Evolutionary conservation across 805 yeast species (phyloP).

Genomic region (Monosporozyma servazzii): DNA sequence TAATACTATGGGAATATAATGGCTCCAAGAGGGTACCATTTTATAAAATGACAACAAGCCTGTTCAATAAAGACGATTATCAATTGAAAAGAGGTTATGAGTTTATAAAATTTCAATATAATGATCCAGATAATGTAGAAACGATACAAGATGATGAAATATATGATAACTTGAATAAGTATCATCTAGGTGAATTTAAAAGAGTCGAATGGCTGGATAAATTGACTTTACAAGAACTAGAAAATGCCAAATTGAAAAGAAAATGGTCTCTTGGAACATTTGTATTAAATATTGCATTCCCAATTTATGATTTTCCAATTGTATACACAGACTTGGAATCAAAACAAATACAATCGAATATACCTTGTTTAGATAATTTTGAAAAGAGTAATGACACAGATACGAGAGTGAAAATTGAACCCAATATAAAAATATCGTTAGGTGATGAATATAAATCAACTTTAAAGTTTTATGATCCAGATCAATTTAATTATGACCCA

Average conservation of each 20-base stretch:
- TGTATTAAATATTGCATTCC: slow-evolving; percentile 43
- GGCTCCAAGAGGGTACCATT: slow-evolving; percentile 44
- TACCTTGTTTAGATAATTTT: slow-evolving; percentile 34
- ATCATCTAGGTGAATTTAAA: slow-evolving; percentile 58
- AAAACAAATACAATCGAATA: slow-evolving; percentile 20
- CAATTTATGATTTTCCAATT: slow-evolving; percentile 62
- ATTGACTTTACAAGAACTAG: slow-evolving; percentile 46
- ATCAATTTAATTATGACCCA: slow-evolving; percentile 62
- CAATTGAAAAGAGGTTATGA: slow-evolving; percentile 68
- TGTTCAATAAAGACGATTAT: slow-evolving; percentile 49
- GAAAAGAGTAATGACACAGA: slow-evolving; percentile 33
- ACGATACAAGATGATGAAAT: slow-evolving; percentile 27
- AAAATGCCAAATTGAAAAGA: slow-evolving; percentile 14
- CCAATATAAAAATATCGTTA: slow-evolving; percentile 23
- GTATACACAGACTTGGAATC: slow-evolving; percentile 55
- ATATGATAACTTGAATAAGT: slow-evolving; percentile 48
- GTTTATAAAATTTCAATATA: slow-evolving; percentile 35
- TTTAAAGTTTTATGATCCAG: slow-evolving; percentile 55
- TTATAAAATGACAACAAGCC: slow-evolving; percentile 48
- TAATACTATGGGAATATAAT: slow-evolving; percentile 61
- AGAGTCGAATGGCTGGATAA: slow-evolving; percentile 68
- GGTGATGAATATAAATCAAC: slow-evolving; percentile 28
- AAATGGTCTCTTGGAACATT: slow-evolving; percentile 25
- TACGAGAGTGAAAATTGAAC: slow-evolving; percentile 20
- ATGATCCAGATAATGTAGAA: slow-evolving; percentile 22